These are phyloP conservation scores for Setomelanomma holmii DNA, from an alignment of 2,329 filamentous ascomycete species.

Conservation along the genomic window DNA sequence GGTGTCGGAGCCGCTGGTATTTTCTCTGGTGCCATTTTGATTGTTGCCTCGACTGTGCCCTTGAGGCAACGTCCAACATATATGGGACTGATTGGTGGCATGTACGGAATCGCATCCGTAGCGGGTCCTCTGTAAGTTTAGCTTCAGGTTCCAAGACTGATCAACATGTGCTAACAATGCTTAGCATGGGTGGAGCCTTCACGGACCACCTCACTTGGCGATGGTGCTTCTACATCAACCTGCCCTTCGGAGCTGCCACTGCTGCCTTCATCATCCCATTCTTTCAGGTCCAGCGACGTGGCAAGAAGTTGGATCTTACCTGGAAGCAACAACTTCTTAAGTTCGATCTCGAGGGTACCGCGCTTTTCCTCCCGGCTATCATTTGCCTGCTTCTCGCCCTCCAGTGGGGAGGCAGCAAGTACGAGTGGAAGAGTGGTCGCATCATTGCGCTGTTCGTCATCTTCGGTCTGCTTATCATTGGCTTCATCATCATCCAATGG, in stretches of 20 bases:
- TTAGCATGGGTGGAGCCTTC: constrained; percentile 54
- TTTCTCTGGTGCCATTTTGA: constrained; percentile 57
- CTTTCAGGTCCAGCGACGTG: constrained; percentile 44
- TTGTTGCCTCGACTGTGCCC: constrained; percentile 55
- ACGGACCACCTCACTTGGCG: constrained; percentile 56
- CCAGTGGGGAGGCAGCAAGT: constrained; percentile 59
- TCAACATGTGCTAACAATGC: constrained; percentile 32
- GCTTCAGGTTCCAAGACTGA: constrained; percentile 4
- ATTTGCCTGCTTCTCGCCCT: constrained; percentile 59
- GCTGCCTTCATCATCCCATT: constrained; percentile 51
- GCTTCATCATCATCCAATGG: constrained; percentile 53
- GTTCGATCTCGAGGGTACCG: constrained; percentile 56
- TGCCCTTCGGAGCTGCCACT: constrained; percentile 58
- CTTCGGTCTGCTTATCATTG: constrained; percentile 51
- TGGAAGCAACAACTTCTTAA: constrained; percentile 51
- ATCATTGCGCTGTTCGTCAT: constrained; percentile 58
- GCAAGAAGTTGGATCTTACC: constrained; percentile 40
- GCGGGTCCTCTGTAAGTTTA: constrained; percentile 54
- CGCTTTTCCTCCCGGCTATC: constrained; percentile 55
- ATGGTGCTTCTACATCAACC: constrained; percentile 57
- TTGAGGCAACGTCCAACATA: constrained; percentile 57
- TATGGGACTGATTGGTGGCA: constrained; percentile 57
- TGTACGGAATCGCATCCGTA: constrained; percentile 58
- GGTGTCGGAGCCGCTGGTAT: constrained; percentile 61
- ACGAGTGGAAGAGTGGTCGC: constrained; percentile 52